Base-by-base conservation (phyloP, 2,329 filamentous ascomycete genomes). In the Aspergillus sp. region DNA sequence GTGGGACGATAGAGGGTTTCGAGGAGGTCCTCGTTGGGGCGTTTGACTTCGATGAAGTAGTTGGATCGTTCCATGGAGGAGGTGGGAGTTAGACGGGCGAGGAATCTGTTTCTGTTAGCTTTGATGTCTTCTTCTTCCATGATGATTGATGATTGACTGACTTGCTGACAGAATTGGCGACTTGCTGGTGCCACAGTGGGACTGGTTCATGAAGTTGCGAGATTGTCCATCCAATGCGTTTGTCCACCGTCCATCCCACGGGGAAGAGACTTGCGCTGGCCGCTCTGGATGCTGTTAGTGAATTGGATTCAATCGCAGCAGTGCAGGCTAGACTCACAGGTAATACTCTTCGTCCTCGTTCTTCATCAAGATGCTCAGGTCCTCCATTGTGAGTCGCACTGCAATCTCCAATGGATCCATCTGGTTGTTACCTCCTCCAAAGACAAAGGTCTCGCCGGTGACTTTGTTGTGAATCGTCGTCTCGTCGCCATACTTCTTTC, bases 191-290 rank as follows among this genome's bases (percentile, higher is more conserved):
- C 76, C 76, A 78, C 9, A 70, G 55, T 1, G 72, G 69, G 3
- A 78, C 71, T 1, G 70, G 68, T 4, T 58, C 60, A 44, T 76
- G 72, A 41, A 78, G 63, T 34, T 66, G 64, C 12, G 70, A 67
- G 46, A 78, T 68, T 2, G 69, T 70, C 52, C 65, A 73, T 26
- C 74, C 75, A 36, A 78, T 74, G 27, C 73, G 66, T 36, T 71
- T 62, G 33, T 69, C 57, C 9, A 78, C 64, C 19, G 68, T 69
- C 73, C 74, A 78, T 6, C 76, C 76, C 0, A 74, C 70, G 1
- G 75, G 76, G 49, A 77, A 78, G 5, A 77, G 60, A 10, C 72
- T 78, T 5, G 75, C 75, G 37, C 72, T 74, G 26, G 75, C 75
- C 42, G 68, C 65, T 27, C 72, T 75, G 44, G 13, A 32, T 26